Evolutionary conservation across 305 asterid species (phyloP).

Genomic region (Rubia occidens): DNA sequence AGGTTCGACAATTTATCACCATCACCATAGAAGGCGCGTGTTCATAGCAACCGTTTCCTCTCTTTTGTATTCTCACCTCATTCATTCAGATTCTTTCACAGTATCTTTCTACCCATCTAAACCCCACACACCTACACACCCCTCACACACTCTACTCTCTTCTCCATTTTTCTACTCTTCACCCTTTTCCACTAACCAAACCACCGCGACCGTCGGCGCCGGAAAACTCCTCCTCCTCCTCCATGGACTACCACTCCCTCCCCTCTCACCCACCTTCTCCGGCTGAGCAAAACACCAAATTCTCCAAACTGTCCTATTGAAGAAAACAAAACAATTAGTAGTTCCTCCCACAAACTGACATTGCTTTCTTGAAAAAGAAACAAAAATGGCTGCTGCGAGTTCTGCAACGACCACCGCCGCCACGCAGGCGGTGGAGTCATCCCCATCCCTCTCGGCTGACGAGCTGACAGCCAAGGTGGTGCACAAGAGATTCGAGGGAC

Average conservation of each 20-base stretch:
- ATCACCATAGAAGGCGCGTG: constrained; percentile 31
- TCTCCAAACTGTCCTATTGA: not conserved
- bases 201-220: constrained; percentile 29
- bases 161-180: not conserved
- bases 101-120: constrained; percentile 3
- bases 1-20: constrained; percentile 21
- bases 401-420: constrained; percentile 26
- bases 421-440: constrained; percentile 25
- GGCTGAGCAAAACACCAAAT: constrained; percentile 17
- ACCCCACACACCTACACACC: constrained; percentile 4
- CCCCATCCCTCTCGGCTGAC: constrained; percentile 30
- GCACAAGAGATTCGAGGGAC: constrained; percentile 74
- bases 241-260: constrained; percentile 31
- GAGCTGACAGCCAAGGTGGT: constrained; percentile 68
- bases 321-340: not conserved
- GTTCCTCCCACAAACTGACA: not conserved
- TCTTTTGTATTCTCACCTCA: constrained; percentile 13
- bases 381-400: constrained; percentile 42
- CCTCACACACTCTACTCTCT: constrained; percentile 2
- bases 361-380: not conserved
- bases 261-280: constrained; percentile 25
- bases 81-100: constrained; percentile 16
- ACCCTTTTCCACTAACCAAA: not conserved
- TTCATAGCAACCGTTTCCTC: constrained; percentile 8
- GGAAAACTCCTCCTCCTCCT: constrained; percentile 27